Base-by-base conservation (phyloP, 768 basidiomycete species). In the Lyophyllum shimeji region DNA sequence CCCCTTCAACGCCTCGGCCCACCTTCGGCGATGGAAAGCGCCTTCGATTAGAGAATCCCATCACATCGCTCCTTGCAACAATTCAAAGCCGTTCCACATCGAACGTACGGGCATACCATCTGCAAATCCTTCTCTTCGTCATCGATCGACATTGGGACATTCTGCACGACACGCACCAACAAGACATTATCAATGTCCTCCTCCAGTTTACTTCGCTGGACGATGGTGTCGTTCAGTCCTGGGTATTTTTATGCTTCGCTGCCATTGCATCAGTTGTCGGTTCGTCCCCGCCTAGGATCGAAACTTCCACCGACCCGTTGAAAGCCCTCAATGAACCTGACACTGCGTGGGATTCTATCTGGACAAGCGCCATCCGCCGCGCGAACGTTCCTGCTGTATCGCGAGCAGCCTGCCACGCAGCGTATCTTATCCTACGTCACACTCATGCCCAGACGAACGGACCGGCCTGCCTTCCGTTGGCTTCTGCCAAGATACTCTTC, bases 51-150 rank as follows among this genome's bases (percentile, higher is more conserved):
- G 82, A 86, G 58, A 83, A 85, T 59, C 86, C 90, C 1, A 73
- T 93, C 52, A 65, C 74, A 1, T 68, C 75, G 17, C 71, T 93
- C 18, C 73, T 93, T 9, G 63, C 73, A 48, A 76, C 76, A 11
- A 78, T 88, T 56, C 75, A 76, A 51, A 56, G 66, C 8, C 66
- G 70, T 44, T 57, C 54, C 17, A 59, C 69, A 2, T 65, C 67
- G 31, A 71, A 62, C 60, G 61, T 66, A 61, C 77, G 71, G 62
- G 72, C 67, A 58, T 80, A 73, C 72, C 82, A 80, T 60, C 71
- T 96, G 1, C 94, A 97, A 69, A 76, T 86, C 9, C 75, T 97
- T 2, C 82, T 95, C 21, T 97, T 98, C 74, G 76, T 97, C 66
- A 81, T 95, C 58, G 85, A 90, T 62, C 79, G 83, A 23, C 86